Conservation (phyloP, 495 filamentous ascomycete genomes). For the Clohesyomyces aquaticus region DNA sequence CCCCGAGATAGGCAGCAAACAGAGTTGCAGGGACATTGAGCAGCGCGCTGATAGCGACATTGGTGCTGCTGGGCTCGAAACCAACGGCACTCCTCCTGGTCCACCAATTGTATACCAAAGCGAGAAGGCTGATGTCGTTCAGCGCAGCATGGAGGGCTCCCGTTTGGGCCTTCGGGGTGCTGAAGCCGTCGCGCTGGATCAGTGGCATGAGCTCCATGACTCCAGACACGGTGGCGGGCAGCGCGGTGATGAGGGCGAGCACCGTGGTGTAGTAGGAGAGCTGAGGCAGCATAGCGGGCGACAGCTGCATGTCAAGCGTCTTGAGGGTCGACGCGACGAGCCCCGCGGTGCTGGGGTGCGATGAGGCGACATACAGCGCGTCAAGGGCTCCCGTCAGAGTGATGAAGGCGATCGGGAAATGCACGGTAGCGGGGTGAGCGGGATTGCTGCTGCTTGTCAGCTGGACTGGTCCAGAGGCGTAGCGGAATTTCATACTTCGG, state of each 20-base stretch:
- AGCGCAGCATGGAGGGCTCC: conserved; percentile 28
- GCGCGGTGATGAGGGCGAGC: conserved; percentile 22
- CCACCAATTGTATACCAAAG: conserved; percentile 31
- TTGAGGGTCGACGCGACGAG: conserved; percentile 29
- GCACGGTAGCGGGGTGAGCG: conserved; percentile 45
- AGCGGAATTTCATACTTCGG: background rate
- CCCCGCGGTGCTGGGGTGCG: conserved; percentile 17
- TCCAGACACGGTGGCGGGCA: conserved; percentile 29
- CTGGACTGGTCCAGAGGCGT: background rate
- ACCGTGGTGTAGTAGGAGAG: conserved; percentile 37
- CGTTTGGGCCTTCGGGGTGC: conserved; percentile 22
- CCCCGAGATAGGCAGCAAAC: conserved; percentile 37
- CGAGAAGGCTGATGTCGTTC: conserved; percentile 28
- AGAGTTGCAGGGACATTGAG: conserved; percentile 22
- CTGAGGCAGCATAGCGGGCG: conserved; percentile 11
- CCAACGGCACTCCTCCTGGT: conserved; percentile 20
- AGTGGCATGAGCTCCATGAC: conserved; percentile 26
- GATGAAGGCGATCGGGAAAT: conserved; percentile 47
- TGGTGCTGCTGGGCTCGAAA: conserved; percentile 22
- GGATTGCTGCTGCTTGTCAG: conserved; percentile 36
- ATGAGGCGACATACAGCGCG: conserved; percentile 29
- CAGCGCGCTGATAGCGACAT: conserved; percentile 28
- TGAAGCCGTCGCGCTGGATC: conserved; percentile 31
- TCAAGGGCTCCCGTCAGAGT: conserved; percentile 43
- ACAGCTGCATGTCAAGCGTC: conserved; percentile 18